Evolutionary conservation across 164 flowering plant genomes (phyloP).

Genomic region (Vitis labrusca): DNA sequence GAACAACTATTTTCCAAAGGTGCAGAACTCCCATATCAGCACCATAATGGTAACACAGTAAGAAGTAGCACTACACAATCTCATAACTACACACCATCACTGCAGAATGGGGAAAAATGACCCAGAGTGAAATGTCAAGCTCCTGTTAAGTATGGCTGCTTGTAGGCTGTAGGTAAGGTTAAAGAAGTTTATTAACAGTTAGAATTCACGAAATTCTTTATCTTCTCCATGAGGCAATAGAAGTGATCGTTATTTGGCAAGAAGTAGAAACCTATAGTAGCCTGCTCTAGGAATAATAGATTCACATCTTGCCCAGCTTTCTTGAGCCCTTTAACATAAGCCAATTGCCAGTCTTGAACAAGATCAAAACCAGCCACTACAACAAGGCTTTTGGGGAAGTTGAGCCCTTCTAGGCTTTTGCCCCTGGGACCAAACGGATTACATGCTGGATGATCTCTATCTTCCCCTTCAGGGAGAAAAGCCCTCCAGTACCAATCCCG

Average conservation of each 20-base stretch:
- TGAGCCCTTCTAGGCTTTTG: constrained; percentile 30
- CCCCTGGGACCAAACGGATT: constrained; percentile 62
- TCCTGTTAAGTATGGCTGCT: constrained; percentile 27
- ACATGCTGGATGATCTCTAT: constrained; percentile 70
- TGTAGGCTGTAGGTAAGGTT: constrained; percentile 24
- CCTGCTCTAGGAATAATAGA: constrained; percentile 51
- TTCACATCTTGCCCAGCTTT: constrained; percentile 49
- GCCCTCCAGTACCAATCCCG: constrained; percentile 85
- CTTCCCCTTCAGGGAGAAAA: constrained; percentile 66
- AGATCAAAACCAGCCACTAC: constrained; percentile 70
- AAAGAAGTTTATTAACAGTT: constrained; percentile 34
- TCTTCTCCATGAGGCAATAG: constrained; percentile 54
- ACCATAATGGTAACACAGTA: constrained; percentile 8
- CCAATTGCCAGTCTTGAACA: constrained; percentile 69
- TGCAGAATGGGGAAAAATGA: constrained; percentile 8
- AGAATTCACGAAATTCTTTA: constrained; percentile 44
- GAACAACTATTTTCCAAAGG: neutral
- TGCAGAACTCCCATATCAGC: constrained; percentile 14
- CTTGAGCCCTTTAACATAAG: constrained; percentile 52
- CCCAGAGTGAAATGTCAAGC: constrained; percentile 27
- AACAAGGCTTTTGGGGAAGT: constrained; percentile 56
- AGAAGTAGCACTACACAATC: constrained; percentile 24
- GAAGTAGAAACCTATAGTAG: constrained; percentile 78
- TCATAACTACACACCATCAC: constrained; percentile 31
- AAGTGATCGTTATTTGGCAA: constrained; percentile 70